These are phyloP conservation scores for Sclerotinia sclerotiorum DNA, from an alignment of 2,329 filamentous ascomycete species.

Conservation along the genomic window DNA sequence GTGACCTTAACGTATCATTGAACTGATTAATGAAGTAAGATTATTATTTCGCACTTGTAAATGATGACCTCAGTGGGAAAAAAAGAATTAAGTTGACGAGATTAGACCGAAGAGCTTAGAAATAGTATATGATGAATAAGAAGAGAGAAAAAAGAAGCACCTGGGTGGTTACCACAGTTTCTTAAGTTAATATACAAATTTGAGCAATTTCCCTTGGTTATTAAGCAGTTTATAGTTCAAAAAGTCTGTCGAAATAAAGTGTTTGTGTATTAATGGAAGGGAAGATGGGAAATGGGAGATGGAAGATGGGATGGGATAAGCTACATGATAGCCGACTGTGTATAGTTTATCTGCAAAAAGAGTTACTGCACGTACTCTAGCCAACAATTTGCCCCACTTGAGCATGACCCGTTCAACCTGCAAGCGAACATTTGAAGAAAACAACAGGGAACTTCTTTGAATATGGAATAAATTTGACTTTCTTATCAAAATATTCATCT, in stretches of 20 bases:
- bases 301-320: not conserved
- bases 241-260: not conserved
- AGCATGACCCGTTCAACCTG: not conserved
- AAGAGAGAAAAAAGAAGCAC: not conserved
- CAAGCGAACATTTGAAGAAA: too few species aligned
- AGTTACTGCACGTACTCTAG: not conserved
- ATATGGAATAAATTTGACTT: not conserved
- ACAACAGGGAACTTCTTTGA: not conserved
- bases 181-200: not conserved
- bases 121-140: not conserved
- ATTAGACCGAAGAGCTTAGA: not conserved
- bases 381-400: not conserved
- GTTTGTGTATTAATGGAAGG: not conserved
- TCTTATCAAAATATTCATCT: not conserved
- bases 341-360: not conserved
- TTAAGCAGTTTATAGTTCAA: not conserved
- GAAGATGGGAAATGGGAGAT: not conserved
- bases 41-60: conserved; percentile 1
- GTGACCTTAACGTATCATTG: conserved; percentile 10
- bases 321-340: not conserved
- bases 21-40: not conserved
- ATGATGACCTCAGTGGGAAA: not conserved
- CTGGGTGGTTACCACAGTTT: not conserved
- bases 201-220: not conserved
- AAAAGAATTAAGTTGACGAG: not conserved